phyloP scores from a whole-genome alignment of 2,329 filamentous ascomycete genomes.

The Waltergamsia citrina region DNA sequence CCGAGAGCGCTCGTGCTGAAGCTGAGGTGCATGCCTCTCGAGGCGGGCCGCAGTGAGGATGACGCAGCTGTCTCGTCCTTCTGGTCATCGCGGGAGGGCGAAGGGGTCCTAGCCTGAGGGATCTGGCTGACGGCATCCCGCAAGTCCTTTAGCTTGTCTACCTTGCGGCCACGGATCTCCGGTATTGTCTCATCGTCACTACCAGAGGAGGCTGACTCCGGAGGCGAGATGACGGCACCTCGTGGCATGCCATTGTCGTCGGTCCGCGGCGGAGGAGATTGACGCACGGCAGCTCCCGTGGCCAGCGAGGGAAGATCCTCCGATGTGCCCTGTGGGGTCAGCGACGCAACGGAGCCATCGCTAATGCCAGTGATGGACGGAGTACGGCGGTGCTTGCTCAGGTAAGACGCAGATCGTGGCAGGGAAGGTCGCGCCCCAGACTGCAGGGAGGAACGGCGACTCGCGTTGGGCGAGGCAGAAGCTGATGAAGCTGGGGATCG shows the following conservation, averaged over 20 bases:
- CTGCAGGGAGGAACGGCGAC: constrained; percentile 49
- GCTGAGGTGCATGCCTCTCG: constrained; percentile 28
- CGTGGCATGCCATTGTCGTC: constrained; percentile 65
- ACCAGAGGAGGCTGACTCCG: constrained; percentile 71
- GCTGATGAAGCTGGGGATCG: constrained; percentile 52
- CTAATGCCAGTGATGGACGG: constrained; percentile 29
- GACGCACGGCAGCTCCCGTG: constrained; percentile 40
- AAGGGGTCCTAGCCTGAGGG: constrained; percentile 1
- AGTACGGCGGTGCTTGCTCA: constrained; percentile 53
- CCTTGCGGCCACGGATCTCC: constrained; percentile 34
- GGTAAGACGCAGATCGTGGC: constrained; percentile 56
- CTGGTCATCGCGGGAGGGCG: not conserved
- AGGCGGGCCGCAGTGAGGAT: not conserved
- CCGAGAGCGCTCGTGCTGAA: constrained; percentile 36
- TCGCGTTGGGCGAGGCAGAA: constrained; percentile 44
- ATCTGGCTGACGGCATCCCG: constrained; percentile 78
- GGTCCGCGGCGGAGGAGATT: constrained; percentile 75
- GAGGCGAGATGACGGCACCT: constrained; percentile 82
- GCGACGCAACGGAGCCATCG: constrained; percentile 21
- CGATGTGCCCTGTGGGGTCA: constrained; percentile 39
- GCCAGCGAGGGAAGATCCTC: constrained; percentile 36
- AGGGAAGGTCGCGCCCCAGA: constrained; percentile 40
- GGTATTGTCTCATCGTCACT: constrained; percentile 70
- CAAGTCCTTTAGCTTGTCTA: constrained; percentile 54
- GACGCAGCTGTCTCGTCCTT: constrained; percentile 9